These are phyloP conservation scores for Skeletonema grethae DNA, from an alignment of 108 stramenopile species.

Conservation along the genomic window DNA sequence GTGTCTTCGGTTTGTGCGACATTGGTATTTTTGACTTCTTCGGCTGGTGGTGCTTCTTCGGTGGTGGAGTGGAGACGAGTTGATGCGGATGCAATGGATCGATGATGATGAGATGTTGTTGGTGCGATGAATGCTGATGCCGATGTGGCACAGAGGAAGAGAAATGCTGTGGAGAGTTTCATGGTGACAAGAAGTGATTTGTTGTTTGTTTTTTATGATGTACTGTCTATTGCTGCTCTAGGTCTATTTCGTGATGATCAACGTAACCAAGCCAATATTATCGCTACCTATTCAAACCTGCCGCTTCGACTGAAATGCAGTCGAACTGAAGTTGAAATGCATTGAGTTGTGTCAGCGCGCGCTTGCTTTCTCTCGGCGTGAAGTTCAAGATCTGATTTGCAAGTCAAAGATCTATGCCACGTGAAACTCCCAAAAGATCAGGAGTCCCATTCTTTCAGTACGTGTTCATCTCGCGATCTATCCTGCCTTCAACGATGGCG, in stretches of 20 bases:
- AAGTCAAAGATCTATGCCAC: not conserved
- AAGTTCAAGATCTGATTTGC: not conserved
- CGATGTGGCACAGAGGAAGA: constrained; percentile 10
- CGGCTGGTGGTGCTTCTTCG: constrained; percentile 20
- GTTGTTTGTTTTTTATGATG: not conserved
- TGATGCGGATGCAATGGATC: not conserved
- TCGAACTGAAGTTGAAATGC: not conserved
- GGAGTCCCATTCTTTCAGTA: not conserved
- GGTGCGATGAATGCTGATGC: constrained; percentile 11
- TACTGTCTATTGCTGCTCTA: not conserved
- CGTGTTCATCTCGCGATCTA: not conserved
- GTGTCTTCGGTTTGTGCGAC: constrained; percentile 87
- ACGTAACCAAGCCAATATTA: constrained; percentile 1
- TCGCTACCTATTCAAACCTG: not conserved
- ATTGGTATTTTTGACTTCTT: constrained; percentile 52
- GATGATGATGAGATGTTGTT: constrained; percentile 9
- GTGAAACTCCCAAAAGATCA: constrained; percentile 1
- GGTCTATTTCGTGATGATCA: not conserved
- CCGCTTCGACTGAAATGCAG: constrained; percentile 1
- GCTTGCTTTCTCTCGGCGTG: too few relatives aligned
- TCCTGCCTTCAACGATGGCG: not conserved
- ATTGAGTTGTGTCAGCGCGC: too few relatives aligned
- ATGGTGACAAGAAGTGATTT: not conserved
- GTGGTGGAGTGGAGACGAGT: constrained; percentile 18
- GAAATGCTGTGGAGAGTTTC: not conserved